Percentiles rank a stretch among this genome's conserved stretches.
These are phyloP conservation scores for Coniochaeta sp. DNA, from an alignment of 2,329 filamentous ascomycete genomes.

Conservation along the genomic window DNA sequence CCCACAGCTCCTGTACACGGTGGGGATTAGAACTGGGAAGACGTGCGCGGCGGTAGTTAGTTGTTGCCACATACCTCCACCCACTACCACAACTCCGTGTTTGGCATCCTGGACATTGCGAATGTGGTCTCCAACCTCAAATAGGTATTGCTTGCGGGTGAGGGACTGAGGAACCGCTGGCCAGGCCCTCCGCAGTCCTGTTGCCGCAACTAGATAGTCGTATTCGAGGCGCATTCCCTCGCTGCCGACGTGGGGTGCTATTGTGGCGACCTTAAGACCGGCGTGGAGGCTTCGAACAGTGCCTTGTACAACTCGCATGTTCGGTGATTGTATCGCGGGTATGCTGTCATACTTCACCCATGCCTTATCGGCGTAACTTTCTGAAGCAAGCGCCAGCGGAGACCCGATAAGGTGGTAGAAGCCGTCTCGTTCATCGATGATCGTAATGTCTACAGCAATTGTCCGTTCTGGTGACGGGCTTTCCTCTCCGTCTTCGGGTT, in stretches of 20 bases:
- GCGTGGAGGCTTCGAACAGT: slow-evolving; percentile 55
- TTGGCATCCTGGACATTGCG: slow-evolving; percentile 41
- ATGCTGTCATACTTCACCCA: slow-evolving; percentile 67
- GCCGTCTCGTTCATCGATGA: slow-evolving; percentile 77
- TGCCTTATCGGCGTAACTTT: slow-evolving; percentile 55
- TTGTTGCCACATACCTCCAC: slow-evolving; percentile 36
- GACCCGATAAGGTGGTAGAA: slow-evolving; percentile 74
- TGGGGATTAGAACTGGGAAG: too few species aligned
- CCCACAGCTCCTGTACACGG: slow-evolving; percentile 57
- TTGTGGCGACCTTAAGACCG: slow-evolving; percentile 49
- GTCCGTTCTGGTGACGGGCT: slow-evolving; percentile 11
- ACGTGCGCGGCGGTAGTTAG: slow-evolving; percentile 16
- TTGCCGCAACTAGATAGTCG: slow-evolving; percentile 69
- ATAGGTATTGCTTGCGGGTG: slow-evolving; percentile 54
- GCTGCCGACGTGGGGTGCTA: slow-evolving; percentile 39
- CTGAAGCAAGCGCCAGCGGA: slow-evolving; percentile 62
- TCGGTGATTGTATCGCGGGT: slow-evolving; percentile 55
- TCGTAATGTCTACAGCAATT: slow-evolving; percentile 60
- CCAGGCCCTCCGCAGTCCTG: slow-evolving; percentile 63
- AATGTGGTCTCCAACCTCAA: slow-evolving; percentile 56
- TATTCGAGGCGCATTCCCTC: slow-evolving; percentile 38
- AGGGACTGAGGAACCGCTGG: slow-evolving; percentile 66
- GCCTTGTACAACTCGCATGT: slow-evolving; percentile 60
- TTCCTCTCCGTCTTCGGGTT: slow-evolving; percentile 13
- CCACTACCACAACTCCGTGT: slow-evolving; percentile 63